These are phyloP conservation scores for Sphagnum tenellum DNA, from an alignment of 225 moss, liverwort and hornwort genomes.

Conservation along the genomic window DNA sequence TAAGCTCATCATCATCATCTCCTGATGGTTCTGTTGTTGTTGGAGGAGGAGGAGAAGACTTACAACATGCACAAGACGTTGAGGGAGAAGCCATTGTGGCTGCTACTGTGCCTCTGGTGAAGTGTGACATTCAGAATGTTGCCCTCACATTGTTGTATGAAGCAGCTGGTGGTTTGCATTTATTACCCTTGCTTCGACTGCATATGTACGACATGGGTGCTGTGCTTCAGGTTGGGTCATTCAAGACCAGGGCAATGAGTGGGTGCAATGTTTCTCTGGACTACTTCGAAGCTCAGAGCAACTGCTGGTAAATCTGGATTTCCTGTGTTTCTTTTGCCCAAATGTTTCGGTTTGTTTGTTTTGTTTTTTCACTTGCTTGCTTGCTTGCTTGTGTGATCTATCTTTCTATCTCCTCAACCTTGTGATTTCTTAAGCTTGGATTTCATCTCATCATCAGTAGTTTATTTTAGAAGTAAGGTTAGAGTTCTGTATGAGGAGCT, in stretches of 20 bases:
- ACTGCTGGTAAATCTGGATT: conserved; percentile 50
- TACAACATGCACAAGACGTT: conserved; percentile 8
- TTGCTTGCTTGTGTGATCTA: too few species aligned
- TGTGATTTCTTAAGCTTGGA: too few species aligned
- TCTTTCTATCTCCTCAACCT: too few species aligned
- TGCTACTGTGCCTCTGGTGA: conserved; percentile 65
- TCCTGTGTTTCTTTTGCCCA: too few species aligned
- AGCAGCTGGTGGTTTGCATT: conserved; percentile 79
- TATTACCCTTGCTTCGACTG: conserved; percentile 68
- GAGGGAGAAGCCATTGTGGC: conserved; percentile 44
- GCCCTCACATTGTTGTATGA: conserved; percentile 81
- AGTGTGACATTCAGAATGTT: conserved; percentile 61
- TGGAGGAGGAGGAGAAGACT: too few species aligned
- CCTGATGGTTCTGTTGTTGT: too few species aligned
- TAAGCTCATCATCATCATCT: too few species aligned
- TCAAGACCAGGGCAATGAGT: conserved; percentile 70
- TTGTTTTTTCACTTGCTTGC: too few species aligned
- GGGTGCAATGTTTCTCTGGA: conserved; percentile 78
- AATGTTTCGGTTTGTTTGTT: too few species aligned
- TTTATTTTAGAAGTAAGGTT: too few species aligned
- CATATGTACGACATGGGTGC: conserved; percentile 66
- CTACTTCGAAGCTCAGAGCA: conserved; percentile 80
- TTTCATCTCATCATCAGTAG: too few species aligned
- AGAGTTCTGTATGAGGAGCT: too few species aligned
- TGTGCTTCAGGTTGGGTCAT: conserved; percentile 71